A percentile compares a stretch with the other conserved stretches of the same genome.
phyloP scores from a whole-genome alignment of 2,329 filamentous ascomycete species.

The Diaporthe ilicicola region DNA sequence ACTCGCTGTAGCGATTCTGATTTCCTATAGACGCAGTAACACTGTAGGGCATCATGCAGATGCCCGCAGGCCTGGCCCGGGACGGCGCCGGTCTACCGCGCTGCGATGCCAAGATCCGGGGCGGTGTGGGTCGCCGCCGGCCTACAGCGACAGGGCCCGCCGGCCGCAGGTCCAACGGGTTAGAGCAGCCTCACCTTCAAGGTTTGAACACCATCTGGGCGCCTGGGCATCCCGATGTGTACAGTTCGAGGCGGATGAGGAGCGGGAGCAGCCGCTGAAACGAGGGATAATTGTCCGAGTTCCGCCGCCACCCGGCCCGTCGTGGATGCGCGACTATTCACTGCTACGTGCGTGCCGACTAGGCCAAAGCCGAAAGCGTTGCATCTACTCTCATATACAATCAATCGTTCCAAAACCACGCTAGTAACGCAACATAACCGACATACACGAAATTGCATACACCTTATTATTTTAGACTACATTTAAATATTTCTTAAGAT shows the following conservation, averaged over 20 bases:
- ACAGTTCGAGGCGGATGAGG: not conserved
- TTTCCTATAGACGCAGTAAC: not conserved
- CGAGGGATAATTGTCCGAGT: not conserved
- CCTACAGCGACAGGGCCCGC: not conserved
- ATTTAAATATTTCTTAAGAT: no score
- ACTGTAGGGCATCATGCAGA: not conserved
- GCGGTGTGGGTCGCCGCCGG: constrained; percentile 16
- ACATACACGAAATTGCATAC: no score
- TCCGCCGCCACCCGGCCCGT: constrained; percentile 2
- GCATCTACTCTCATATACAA: no score
- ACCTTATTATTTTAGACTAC: no score
- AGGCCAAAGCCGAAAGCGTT: constrained; percentile 4
- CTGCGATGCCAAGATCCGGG: constrained; percentile 6
- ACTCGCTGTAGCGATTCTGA: not conserved
- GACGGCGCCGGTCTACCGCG: constrained; percentile 11
- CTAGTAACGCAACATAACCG: no score
- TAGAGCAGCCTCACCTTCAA: not conserved
- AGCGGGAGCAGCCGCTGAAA: constrained; percentile 18
- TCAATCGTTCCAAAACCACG: no score
- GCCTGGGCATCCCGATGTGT: not conserved
- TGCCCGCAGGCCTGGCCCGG: not conserved
- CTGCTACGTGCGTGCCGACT: not conserved
- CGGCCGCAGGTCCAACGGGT: constrained; percentile 18
- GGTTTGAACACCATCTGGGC: not conserved
- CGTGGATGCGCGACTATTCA: not conserved